phyloP scores from a whole-genome alignment of 129 eudicot genomes.

The Chrysanthemum seticuspe region DNA sequence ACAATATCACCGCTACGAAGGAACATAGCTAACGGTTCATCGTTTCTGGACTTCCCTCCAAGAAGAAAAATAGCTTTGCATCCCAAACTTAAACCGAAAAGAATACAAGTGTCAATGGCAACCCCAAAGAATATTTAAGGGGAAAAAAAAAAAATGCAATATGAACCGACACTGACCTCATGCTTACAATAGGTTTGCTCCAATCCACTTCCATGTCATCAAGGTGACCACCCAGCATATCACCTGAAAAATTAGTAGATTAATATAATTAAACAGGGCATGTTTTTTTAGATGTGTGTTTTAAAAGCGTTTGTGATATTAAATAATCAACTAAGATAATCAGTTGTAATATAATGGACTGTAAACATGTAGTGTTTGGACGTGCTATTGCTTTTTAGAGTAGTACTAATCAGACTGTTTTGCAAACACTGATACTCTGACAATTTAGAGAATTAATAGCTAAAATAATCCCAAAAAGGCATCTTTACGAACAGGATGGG shows the following conservation, averaged over 20 bases:
- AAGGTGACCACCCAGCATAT: constrained; percentile 95
- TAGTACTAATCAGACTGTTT: not conserved
- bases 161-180: constrained; percentile 64
- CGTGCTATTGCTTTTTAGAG: not conserved
- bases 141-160: constrained; percentile 10
- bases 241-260: constrained; percentile 57
- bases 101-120: constrained; percentile 15
- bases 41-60: constrained; percentile 92
- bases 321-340: constrained; percentile 1
- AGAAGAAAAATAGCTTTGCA: constrained; percentile 97
- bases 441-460: not conserved
- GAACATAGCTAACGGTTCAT: constrained; percentile 81
- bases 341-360: not conserved
- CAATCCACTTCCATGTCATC: constrained; percentile 98
- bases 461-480: too few species aligned
- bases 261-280: not conserved
- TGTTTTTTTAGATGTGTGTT: not conserved
- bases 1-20: constrained; percentile 92
- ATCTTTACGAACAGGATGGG: not conserved
- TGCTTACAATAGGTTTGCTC: constrained; percentile 96
- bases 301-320: not conserved
- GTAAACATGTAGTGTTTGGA: constrained; percentile 7
- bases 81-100: constrained; percentile 57
- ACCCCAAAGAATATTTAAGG: constrained; percentile 12
- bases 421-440: not conserved